Evolutionary conservation across 2,329 filamentous ascomycete species (phyloP), one percentile per base, ranked within the genome.

Genomic region (Penicillium sp.): DNA sequence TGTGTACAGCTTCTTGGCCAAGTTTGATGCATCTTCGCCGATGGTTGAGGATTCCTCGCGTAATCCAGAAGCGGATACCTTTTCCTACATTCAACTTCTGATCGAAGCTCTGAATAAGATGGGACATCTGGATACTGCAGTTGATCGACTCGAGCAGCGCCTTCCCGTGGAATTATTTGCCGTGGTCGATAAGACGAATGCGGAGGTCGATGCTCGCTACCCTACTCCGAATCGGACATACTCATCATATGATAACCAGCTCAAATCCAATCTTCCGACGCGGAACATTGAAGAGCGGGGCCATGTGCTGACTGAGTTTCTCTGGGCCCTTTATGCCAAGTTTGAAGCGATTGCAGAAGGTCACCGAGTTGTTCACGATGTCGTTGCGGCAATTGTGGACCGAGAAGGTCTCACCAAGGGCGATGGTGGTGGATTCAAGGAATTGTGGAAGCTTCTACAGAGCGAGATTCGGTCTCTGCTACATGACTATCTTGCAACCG

Each of bases 341-440:
- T 97, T 98, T 54, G 93, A 97, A 67, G 88, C 93, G 6, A 97
- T 98, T 56, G 89, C 89, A 4, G 94, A 98, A 71, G 88, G 90
- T 1, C 93, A 98, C 64, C 85, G 94, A 34, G 85, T 96, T 0
- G 83, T 97, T 47, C 89, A 97, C 67, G 93, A 97, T 66, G 86
- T 94, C 38, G 85, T 96, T 61, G 85, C 85, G 52, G 87, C 87
- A 1, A 87, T 98, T 48, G 82, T 91, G 44, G 82, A 85, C 52
- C 82, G 94, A 40, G 90, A 97, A 63, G 86, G 86, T 68, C 66
- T 76, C 40, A 68, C 65, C 41, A 77, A 79, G 45, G 82, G 67
- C 74, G 85, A 73, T 40, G 84, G 89, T 5, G 84, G 89, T 45
- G 89, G 89, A 46, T 98, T 98, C 70, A 93, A 91, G 62, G 93